A percentile compares a stretch with the other conserved stretches of the same genome.
Conservation (phyloP, 78 protist genomes). For the Pelomyxa schiedti region DNA sequence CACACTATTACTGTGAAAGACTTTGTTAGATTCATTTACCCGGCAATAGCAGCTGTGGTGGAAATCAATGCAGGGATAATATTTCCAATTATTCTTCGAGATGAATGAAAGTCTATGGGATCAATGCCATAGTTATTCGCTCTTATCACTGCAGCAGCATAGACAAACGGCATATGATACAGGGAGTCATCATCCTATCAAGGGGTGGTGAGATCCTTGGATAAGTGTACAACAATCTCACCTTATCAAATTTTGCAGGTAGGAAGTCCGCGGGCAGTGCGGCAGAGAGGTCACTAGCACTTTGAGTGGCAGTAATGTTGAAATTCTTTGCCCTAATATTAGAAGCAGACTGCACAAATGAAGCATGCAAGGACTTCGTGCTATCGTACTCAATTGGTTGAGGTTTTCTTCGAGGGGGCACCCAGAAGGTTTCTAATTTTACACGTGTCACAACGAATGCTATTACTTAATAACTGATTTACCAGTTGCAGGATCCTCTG, state of each 20-base stretch:
- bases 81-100: conserved; percentile 93
- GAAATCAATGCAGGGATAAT: conserved; percentile 99
- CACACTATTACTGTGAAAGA: too few species aligned
- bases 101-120: conserved; percentile 45
- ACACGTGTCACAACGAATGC: too few species aligned
- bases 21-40: too few species aligned
- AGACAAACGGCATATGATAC: conserved; percentile 96
- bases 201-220: too few species aligned
- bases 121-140: conserved; percentile 91
- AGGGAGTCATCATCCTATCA: conserved; percentile 98
- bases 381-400: conserved; percentile 56
- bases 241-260: too few species aligned
- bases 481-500: too few species aligned
- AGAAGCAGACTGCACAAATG: conserved; percentile 78
- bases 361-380: conserved; percentile 49
- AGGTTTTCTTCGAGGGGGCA: conserved; percentile 80
- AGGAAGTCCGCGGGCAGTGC: too few species aligned
- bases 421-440: conserved; percentile 81
- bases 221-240: too few species aligned
- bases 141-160: conserved; percentile 91
- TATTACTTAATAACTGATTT: too few species aligned
- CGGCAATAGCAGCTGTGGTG: conserved; percentile 95
- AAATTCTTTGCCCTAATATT: conserved; percentile 80
- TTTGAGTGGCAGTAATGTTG: too few species aligned
- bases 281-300: too few species aligned